phyloP scores from a whole-genome alignment of 306 rosid species.

The Trifolium subterraneum region DNA sequence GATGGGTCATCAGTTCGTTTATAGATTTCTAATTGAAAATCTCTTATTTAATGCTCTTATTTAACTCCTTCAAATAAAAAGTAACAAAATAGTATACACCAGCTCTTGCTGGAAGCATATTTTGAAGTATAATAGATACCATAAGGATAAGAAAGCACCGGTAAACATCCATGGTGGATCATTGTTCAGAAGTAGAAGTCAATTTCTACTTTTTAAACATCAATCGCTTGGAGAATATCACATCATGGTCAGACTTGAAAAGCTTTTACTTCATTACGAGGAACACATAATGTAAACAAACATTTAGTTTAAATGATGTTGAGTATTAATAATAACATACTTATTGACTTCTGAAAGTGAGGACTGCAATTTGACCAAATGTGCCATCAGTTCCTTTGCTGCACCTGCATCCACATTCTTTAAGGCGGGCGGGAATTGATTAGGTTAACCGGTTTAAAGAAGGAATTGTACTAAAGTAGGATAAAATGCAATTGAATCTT shows the following conservation, averaged over 20 bases:
- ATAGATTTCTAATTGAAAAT: background rate
- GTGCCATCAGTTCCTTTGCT: constrained; percentile 88
- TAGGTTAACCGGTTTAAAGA: constrained; percentile 36
- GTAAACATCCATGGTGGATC: background rate
- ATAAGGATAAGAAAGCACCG: background rate
- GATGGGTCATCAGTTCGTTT: background rate
- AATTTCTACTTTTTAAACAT: constrained; percentile 15
- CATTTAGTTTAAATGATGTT: constrained; percentile 15
- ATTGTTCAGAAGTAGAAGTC: constrained; percentile 19
- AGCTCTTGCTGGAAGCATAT: background rate
- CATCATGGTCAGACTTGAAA: constrained; percentile 4
- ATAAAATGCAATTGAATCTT: constrained; percentile 27
- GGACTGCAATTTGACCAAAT: constrained; percentile 93
- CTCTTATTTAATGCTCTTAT: constrained; percentile 18
- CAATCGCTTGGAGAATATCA: constrained; percentile 14
- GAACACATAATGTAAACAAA: constrained; percentile 11
- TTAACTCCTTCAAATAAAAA: background rate
- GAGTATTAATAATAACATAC: constrained; percentile 56
- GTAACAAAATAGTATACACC: constrained; percentile 17
- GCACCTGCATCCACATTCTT: constrained; percentile 98
- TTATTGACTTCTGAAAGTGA: constrained; percentile 78
- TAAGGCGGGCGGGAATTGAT: constrained; percentile 26
- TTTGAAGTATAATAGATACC: background rate
- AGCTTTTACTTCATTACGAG: constrained; percentile 22
- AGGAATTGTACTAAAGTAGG: constrained; percentile 16